These are phyloP conservation scores for Ceratocystis diversiconidia DNA, from an alignment of 2,329 filamentous ascomycete genomes.

Conservation along the genomic window DNA sequence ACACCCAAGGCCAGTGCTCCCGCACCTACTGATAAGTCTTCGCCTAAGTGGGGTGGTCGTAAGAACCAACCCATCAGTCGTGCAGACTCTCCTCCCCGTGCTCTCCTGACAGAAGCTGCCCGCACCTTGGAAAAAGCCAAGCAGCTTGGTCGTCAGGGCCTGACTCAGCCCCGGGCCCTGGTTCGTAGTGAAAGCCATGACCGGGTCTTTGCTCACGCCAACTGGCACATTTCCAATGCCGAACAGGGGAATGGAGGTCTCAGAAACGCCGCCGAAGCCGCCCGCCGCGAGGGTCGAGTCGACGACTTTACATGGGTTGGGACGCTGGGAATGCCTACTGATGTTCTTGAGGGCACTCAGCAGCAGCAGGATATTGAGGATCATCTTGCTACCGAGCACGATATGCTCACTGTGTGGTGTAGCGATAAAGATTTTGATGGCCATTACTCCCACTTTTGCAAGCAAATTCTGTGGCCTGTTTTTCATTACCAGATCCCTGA, in stretches of 20 bases:
- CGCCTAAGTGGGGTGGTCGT: constrained; percentile 61
- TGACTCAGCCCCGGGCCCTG: constrained; percentile 39
- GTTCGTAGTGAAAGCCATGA: constrained; percentile 50
- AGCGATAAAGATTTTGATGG: constrained; percentile 87
- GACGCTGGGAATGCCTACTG: constrained; percentile 85
- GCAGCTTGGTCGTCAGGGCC: constrained; percentile 39
- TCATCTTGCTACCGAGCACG: constrained; percentile 62
- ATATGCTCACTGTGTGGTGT: constrained; percentile 72
- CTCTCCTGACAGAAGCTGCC: constrained; percentile 57
- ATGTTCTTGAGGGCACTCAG: constrained; percentile 58
- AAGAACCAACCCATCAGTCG: constrained; percentile 67
- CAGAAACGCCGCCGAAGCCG: constrained; percentile 72
- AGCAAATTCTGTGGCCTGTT: constrained; percentile 93
- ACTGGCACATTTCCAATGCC: constrained; percentile 71
- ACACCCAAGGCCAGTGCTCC: constrained; percentile 27
- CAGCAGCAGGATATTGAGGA: constrained; percentile 75
- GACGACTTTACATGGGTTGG: constrained; percentile 80
- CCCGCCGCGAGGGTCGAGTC: constrained; percentile 52
- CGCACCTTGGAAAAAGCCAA: constrained; percentile 41
- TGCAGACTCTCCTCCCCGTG: constrained; percentile 58
- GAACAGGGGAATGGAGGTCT: constrained; percentile 89
- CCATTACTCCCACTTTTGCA: constrained; percentile 92
- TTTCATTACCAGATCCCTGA: constrained; percentile 98
- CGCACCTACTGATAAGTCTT: constrained; percentile 61
- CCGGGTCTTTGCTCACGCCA: constrained; percentile 57